Evolutionary conservation across 495 filamentous ascomycete genomes (phyloP).

Genomic region (Apodospora peruviana): DNA sequence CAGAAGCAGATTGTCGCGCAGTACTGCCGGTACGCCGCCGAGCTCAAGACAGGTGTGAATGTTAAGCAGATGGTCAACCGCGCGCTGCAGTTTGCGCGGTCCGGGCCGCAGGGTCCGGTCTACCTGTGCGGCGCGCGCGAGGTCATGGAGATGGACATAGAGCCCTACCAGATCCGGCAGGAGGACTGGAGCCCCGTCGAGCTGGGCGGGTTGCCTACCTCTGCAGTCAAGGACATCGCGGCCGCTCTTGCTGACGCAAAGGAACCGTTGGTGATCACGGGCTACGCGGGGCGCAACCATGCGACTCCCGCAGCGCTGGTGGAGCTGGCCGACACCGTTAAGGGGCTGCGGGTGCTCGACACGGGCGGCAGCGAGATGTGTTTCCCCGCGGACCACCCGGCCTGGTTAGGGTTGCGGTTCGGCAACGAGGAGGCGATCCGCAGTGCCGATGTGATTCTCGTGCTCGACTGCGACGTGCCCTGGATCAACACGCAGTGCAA

Average conservation of each 20-base stretch:
- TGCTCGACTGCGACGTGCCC: constrained; percentile 76
- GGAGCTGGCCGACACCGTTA: constrained; percentile 68
- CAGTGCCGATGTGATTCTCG: constrained; percentile 77
- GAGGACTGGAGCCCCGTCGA: constrained; percentile 69
- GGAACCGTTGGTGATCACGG: constrained; percentile 73
- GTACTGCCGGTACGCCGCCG: constrained; percentile 88
- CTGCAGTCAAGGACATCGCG: constrained; percentile 62
- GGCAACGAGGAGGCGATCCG: constrained; percentile 69
- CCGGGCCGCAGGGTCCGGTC: constrained; percentile 77
- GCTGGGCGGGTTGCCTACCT: constrained; percentile 64
- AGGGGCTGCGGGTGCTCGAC: constrained; percentile 78
- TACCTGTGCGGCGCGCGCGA: constrained; percentile 83
- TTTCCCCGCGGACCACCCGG: constrained; percentile 75
- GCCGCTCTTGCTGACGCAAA: constrained; percentile 67
- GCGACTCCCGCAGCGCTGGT: constrained; percentile 67
- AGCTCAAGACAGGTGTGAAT: constrained; percentile 88
- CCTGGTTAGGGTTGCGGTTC: constrained; percentile 67
- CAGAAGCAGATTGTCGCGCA: constrained; percentile 88
- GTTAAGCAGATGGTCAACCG: constrained; percentile 95
- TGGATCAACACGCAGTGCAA: constrained; percentile 61
- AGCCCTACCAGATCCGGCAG: constrained; percentile 71
- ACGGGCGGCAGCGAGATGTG: constrained; percentile 93
- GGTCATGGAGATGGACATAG: constrained; percentile 88
- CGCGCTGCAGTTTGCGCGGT: constrained; percentile 79
- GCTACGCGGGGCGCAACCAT: constrained; percentile 75